Evolutionary conservation across 176 grass and related monocot genomes (phyloP), one percentile per base, ranked within the genome.

Genomic region (Carex pumila): DNA sequence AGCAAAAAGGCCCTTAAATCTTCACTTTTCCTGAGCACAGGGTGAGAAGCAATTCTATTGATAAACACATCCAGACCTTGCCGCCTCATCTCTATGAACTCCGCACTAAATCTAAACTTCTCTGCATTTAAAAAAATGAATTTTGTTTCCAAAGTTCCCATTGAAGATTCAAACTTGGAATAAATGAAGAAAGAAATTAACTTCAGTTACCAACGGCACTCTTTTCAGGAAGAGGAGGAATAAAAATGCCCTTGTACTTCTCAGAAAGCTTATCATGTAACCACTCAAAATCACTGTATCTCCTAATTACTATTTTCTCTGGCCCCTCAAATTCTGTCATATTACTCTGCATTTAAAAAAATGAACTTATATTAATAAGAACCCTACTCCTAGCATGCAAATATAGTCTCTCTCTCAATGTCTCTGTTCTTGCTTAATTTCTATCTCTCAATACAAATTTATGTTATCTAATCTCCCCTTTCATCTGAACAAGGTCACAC

Each of bases 201-300:
- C 34, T 56, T 21, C 15, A 32, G 85, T 89, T 93, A 99, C 96
- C 96, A 86, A 99, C 96, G 67, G 91, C 88, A 89, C 94, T 99
- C 87, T 99, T 99, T 90, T 99, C 96, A 14, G 96, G 96, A 85
- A 99, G 91, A 50, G 96, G 72, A 88, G 96, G 93, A 74, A 99
- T 89, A 82, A 99, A 99, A 87, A 95, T 85, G 25, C 96, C 96
- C 84, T 95, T 99, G 84, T 92, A 92, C n/a, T 93, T 99, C 61
- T 99, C 96, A 81, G 91, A 85, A 58, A 99, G 93, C 49, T 83
- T 89, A 85, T 92, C 96, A 82, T 99, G 93, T 58, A 99, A 88
- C 96, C 93, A 99, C 71, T 93, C 93, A 76, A 99, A 95, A 87
- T 99, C 96, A 85, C 96, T 99, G 92, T 92, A 99, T 14, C 96